These are phyloP conservation scores for Podospora conica DNA, from an alignment of 495 filamentous ascomycete genomes.

Conservation along the genomic window DNA sequence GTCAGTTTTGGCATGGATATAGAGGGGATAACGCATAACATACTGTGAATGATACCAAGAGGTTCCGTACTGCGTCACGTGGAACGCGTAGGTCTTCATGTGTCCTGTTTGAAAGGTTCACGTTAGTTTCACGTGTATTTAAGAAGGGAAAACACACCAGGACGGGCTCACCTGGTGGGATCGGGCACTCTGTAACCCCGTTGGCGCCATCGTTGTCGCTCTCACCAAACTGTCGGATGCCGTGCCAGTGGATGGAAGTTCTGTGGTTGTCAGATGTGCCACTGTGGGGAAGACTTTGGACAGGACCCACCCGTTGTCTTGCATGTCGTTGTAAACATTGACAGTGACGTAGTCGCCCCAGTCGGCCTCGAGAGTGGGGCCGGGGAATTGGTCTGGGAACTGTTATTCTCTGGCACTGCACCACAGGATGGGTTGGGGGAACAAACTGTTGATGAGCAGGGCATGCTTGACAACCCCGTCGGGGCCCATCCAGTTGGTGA, in stretches of 20 bases:
- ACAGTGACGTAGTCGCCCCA: constrained; percentile 57
- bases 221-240: constrained; percentile 34
- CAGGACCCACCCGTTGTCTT: constrained; percentile 30
- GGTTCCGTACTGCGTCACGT: constrained; percentile 45
- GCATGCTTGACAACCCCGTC: constrained; percentile 39
- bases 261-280: neutral
- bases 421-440: neutral
- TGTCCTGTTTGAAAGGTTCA: no score
- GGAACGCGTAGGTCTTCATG: constrained; percentile 26
- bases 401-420: neutral
- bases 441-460: constrained; percentile 40
- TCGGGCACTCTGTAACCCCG: constrained; percentile 45
- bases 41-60: constrained; percentile 60
- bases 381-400: constrained; percentile 18
- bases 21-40: no score
- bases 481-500: constrained; percentile 36
- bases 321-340: constrained; percentile 49
- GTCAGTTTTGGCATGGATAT: no score
- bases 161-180: no score
- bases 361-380: constrained; percentile 32
- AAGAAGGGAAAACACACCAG: no score
- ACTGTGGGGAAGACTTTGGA: neutral
- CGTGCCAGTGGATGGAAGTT: constrained; percentile 51
- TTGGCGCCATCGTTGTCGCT: constrained; percentile 37
- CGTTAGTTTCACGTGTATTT: no score